A percentile compares a stretch with the other conserved stretches of the same genome.
Evolutionary conservation across 495 filamentous ascomycete genomes (phyloP).

Genomic region (Xylaria scruposa): DNA sequence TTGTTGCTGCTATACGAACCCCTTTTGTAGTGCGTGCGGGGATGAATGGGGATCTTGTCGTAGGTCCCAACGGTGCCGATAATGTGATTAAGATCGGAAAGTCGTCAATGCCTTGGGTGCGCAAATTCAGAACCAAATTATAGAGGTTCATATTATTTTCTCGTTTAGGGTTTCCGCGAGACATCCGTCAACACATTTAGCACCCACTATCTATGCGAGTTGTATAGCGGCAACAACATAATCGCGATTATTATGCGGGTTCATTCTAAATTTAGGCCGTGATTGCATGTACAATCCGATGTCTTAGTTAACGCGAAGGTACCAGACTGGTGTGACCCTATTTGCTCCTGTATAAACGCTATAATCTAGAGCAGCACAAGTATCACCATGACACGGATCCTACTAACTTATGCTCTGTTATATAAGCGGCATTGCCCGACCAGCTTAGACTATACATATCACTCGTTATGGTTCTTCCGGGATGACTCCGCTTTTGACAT

Average conservation of each 20-base stretch:
- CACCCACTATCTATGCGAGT: constrained; percentile 96
- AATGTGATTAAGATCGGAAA: constrained; percentile 87
- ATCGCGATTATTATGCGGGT: constrained; percentile 94
- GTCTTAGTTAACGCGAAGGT: not conserved
- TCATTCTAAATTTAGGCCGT: constrained; percentile 36
- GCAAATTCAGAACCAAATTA: no score
- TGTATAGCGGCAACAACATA: constrained; percentile 87
- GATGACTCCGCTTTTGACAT: not conserved
- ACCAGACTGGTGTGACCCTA: not conserved
- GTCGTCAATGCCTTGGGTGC: constrained; percentile 88
- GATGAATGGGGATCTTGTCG: constrained; percentile 94
- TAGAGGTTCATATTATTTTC: no score
- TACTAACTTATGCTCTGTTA: not conserved
- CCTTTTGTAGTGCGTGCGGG: constrained; percentile 88
- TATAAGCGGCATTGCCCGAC: not conserved
- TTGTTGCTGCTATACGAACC: constrained; percentile 76
- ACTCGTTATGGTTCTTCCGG: not conserved
- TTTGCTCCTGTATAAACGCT: not conserved
- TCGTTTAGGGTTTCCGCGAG: constrained; percentile 59
- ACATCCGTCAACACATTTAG: constrained; percentile 92
- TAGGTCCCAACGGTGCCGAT: constrained; percentile 90
- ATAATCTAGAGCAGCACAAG: not conserved
- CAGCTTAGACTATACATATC: not conserved
- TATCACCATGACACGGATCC: not conserved
- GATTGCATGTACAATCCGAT: not conserved